Evolutionary conservation across 805 yeast genomes (phyloP).

Genomic region (Sugiyamaella boreocaroliniensis): DNA sequence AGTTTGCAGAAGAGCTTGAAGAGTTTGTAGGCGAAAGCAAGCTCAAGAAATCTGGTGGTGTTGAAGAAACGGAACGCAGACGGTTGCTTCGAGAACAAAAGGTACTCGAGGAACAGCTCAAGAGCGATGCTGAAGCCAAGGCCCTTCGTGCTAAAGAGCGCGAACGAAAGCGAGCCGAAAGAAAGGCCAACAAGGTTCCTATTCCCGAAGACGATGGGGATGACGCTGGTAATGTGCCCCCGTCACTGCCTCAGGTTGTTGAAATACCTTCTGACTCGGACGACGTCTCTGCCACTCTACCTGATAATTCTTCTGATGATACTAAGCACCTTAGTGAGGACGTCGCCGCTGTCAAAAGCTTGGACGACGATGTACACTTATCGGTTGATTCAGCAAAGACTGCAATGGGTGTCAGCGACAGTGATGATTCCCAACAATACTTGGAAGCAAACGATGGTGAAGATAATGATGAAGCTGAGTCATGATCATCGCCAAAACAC

Average conservation of each 20-base stretch:
- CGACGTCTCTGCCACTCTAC: not conserved
- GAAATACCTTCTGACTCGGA: not conserved
- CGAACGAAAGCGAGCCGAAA: slow-evolving; percentile 13
- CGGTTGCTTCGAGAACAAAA: slow-evolving; percentile 64
- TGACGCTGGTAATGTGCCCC: not conserved
- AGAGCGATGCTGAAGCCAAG: slow-evolving; percentile 25
- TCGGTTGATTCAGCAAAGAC: not conserved
- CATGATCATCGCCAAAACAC: no score
- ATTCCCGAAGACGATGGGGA: slow-evolving; percentile 12
- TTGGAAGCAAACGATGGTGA: not conserved
- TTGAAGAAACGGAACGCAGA: slow-evolving; percentile 72
- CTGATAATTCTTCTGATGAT: not conserved
- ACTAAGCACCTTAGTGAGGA: not conserved
- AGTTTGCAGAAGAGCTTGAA: slow-evolving; percentile 79
- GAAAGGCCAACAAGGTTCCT: slow-evolving; percentile 13
- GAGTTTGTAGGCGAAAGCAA: slow-evolving; percentile 74
- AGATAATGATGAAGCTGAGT: not conserved
- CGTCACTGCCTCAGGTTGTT: not conserved
- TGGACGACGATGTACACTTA: not conserved
- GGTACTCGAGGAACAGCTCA: slow-evolving; percentile 44
- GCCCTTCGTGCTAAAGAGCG: slow-evolving; percentile 11
- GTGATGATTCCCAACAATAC: not conserved
- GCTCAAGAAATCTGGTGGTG: slow-evolving; percentile 79
- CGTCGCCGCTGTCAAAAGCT: not conserved
- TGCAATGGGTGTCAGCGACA: not conserved